phyloP scores from a whole-genome alignment of 1,139 yeast genomes.

The Yamadazyma songkhlaensis region DNA sequence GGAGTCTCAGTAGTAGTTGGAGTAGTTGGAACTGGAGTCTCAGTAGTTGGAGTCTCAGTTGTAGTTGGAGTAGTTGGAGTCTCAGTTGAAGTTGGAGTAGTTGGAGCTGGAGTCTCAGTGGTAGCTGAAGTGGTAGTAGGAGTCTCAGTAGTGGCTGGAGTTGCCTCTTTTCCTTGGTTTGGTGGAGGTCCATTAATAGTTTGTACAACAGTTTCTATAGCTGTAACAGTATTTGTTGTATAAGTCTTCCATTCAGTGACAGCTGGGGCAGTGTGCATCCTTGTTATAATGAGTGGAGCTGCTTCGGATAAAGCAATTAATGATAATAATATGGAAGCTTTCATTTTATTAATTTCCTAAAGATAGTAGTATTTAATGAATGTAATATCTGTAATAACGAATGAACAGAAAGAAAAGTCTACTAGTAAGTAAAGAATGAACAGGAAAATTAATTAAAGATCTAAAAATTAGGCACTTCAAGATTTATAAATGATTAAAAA shows the following conservation, averaged over 20 bases:
- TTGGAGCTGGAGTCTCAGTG: conserved; percentile 8
- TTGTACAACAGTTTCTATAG: conserved; percentile 52
- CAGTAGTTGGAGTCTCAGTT: conserved; percentile 7
- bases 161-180: conserved; percentile 18
- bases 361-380: not conserved
- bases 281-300: conserved; percentile 27
- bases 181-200: conserved; percentile 26
- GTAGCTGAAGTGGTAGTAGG: conserved; percentile 9
- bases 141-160: conserved; percentile 7
- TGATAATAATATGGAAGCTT: conserved; percentile 14
- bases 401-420: no score
- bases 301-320: conserved; percentile 25
- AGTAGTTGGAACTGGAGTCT: conserved; percentile 11
- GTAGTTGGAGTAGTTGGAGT: conserved; percentile 9
- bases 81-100: conserved; percentile 10
- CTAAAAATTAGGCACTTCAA: not conserved
- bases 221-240: conserved; percentile 26
- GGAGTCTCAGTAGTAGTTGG: conserved; percentile 11
- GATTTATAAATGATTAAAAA: not conserved
- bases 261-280: conserved; percentile 29
- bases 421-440: not conserved
- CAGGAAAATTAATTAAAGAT: not conserved
- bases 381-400: not conserved
- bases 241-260: conserved; percentile 23
- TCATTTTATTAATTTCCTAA: conserved; percentile 12